phyloP scores from a whole-genome alignment of 2,329 filamentous ascomycete species.

The Fusarium poae region DNA sequence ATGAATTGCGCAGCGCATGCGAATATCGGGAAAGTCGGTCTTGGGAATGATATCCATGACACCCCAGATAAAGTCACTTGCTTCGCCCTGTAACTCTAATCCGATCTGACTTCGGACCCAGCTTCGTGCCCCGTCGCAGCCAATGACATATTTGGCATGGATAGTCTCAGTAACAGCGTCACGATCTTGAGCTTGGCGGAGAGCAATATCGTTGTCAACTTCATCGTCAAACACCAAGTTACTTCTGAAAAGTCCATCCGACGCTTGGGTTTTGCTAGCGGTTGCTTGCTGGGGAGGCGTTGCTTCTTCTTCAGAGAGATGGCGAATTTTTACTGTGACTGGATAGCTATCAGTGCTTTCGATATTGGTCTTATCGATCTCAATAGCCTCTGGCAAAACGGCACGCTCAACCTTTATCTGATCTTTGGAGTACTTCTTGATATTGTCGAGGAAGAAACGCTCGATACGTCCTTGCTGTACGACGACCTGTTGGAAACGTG shows the following conservation, averaged over 20 bases:
- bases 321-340: neutral
- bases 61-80: slow-evolving; percentile 72
- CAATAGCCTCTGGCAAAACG: neutral
- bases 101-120: slow-evolving; percentile 74
- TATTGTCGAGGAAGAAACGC: slow-evolving; percentile 2
- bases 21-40: slow-evolving; percentile 80
- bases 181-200: neutral
- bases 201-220: neutral
- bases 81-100: slow-evolving; percentile 66
- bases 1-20: slow-evolving; percentile 78
- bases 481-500: neutral
- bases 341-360: neutral
- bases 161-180: slow-evolving; percentile 26
- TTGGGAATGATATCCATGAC: slow-evolving; percentile 78
- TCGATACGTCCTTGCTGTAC: slow-evolving; percentile 4
- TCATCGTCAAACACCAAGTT: slow-evolving; percentile 2
- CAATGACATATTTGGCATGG: slow-evolving; percentile 8
- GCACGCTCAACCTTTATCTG: slow-evolving; percentile 1
- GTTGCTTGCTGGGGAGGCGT: neutral
- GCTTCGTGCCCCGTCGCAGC: slow-evolving; percentile 76
- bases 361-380: neutral
- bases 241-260: neutral
- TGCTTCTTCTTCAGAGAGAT: neutral
- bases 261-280: neutral
- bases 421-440: slow-evolving; percentile 7